Evolutionary conservation across 1,139 yeast genomes (phyloP).

Genomic region (Lodderomyces margitis): DNA sequence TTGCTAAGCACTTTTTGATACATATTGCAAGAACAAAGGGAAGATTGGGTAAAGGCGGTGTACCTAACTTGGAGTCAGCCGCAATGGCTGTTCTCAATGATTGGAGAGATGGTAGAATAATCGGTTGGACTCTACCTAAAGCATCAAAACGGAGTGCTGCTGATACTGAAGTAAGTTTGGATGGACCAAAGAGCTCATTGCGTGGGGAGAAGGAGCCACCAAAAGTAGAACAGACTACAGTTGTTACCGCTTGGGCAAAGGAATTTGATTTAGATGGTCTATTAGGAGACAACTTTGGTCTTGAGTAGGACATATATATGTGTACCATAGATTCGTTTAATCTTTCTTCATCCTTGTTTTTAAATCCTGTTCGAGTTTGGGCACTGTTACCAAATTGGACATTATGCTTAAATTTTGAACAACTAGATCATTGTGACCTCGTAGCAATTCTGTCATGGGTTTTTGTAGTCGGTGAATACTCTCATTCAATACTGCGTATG

Average conservation of each 20-base stretch:
- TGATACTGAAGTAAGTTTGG: constrained; percentile 25
- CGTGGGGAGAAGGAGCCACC: constrained; percentile 49
- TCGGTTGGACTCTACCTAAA: constrained; percentile 89
- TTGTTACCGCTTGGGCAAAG: constrained; percentile 89
- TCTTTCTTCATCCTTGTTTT: neutral
- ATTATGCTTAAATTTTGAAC: constrained; percentile 25
- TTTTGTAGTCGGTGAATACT: constrained; percentile 20
- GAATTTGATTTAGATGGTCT: constrained; percentile 91
- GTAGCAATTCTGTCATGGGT: constrained; percentile 25
- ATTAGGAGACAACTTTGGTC: constrained; percentile 44
- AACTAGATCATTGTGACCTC: constrained; percentile 28
- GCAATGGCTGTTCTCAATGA: constrained; percentile 82
- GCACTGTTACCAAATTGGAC: constrained; percentile 22
- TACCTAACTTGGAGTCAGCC: constrained; percentile 85
- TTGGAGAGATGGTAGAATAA: constrained; percentile 95
- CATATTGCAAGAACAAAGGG: constrained; percentile 94
- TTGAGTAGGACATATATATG: constrained; percentile 11
- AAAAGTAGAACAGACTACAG: constrained; percentile 70
- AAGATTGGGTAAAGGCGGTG: constrained; percentile 87
- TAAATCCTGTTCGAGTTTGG: constrained; percentile 6
- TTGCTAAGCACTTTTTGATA: constrained; percentile 79
- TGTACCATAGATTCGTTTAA: neutral
- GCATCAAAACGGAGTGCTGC: constrained; percentile 42
- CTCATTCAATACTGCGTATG: constrained; percentile 23
- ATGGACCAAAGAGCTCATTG: constrained; percentile 42